These are phyloP conservation scores for Suillus subaureus DNA, from an alignment of 768 basidiomycete species.

Conservation along the genomic window DNA sequence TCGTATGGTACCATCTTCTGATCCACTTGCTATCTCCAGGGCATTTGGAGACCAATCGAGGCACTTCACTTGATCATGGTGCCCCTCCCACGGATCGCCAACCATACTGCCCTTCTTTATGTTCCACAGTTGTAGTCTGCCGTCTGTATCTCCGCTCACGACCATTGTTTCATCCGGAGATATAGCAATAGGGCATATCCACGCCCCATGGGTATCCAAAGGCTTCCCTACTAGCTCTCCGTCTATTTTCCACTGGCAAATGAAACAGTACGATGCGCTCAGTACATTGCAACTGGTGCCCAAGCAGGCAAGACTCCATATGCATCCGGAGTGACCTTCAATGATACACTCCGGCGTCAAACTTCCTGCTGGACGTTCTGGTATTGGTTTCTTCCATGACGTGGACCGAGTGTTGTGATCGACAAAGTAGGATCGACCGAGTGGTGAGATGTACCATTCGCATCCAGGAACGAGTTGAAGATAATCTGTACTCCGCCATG, in stretches of 20 bases:
- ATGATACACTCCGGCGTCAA: background rate
- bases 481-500: background rate
- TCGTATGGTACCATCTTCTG: background rate
- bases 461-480: background rate
- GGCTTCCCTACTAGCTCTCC: background rate
- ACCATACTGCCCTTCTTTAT: background rate
- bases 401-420: background rate
- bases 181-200: rapidly evolving
- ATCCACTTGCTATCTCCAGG: background rate
- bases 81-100: background rate
- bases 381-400: background rate
- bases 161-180: background rate
- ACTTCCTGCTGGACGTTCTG: background rate
- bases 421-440: background rate
- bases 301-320: background rate
- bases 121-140: background rate
- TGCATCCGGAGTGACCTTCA: background rate
- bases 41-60: background rate
- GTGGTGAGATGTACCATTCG: background rate
- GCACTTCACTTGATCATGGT: background rate
- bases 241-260: background rate
- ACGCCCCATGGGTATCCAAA: background rate
- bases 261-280: background rate
- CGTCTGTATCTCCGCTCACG: background rate
- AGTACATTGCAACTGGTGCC: background rate